phyloP scores from a whole-genome alignment of 2,329 filamentous ascomycete species.

The Colletotrichum trifolii region DNA sequence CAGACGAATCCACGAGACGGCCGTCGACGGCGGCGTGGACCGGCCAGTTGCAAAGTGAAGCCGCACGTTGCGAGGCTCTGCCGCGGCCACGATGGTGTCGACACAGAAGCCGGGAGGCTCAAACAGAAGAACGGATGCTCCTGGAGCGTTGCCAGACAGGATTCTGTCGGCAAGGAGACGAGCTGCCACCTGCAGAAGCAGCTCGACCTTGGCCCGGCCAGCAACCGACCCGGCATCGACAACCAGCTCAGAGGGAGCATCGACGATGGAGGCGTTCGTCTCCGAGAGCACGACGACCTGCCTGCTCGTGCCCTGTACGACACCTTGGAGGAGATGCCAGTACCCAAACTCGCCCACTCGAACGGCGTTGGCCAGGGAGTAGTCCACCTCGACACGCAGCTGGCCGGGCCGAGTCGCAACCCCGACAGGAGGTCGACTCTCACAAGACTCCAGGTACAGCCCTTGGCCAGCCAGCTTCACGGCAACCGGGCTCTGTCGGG shows the following conservation, averaged over 20 bases:
- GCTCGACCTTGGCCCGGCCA: neutral
- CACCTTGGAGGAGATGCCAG: slow-evolving; percentile 8
- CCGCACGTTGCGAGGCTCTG: neutral
- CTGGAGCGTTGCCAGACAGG: neutral
- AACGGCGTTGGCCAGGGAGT: slow-evolving; percentile 5
- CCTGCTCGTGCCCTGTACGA: neutral
- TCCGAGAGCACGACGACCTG: slow-evolving; percentile 5
- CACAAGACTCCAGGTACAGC: too few species aligned
- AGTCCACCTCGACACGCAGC: neutral
- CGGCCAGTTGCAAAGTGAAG: neutral
- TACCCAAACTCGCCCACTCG: slow-evolving; percentile 5
- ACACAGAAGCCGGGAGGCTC: slow-evolving; percentile 8
- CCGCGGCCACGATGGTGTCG: neutral
- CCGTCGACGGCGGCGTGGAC: neutral
- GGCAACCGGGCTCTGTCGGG: neutral
- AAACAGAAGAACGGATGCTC: slow-evolving; percentile 4
- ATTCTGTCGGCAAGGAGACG: neutral
- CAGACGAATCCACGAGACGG: neutral
- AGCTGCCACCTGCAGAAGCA: neutral
- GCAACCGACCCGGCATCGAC: neutral
- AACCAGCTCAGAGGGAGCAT: neutral
- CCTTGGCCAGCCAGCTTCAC: too few species aligned
- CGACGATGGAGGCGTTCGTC: slow-evolving; percentile 15
- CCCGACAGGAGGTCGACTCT: too few species aligned
- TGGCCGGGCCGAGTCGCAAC: neutral